phyloP scores from a whole-genome alignment of 148 eudicot genomes.

The Vaccinium macrocarpon region DNA sequence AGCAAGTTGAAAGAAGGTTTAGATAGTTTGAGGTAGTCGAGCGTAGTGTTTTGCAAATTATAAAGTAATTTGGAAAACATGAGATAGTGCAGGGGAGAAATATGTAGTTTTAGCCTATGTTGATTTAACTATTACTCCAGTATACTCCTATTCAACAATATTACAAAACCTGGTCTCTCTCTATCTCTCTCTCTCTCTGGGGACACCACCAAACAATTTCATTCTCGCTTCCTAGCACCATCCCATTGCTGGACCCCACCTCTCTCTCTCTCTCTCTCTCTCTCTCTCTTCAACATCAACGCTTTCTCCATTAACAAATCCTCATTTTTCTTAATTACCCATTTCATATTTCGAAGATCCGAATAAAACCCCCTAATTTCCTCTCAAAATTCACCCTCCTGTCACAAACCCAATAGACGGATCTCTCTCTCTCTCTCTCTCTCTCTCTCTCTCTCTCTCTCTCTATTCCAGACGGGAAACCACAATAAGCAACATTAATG shows the following conservation, averaged over 20 bases:
- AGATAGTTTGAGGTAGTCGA: too few species aligned
- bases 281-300: background rate
- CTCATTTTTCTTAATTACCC: background rate
- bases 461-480: background rate
- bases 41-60: too few species aligned
- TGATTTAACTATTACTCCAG: too few species aligned
- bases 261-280: conserved; percentile 2
- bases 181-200: background rate
- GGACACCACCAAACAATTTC: conserved; percentile 1
- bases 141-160: too few species aligned
- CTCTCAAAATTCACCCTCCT: background rate
- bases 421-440: conserved; percentile 15
- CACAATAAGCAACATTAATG: conserved; percentile 28
- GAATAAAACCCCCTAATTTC: conserved; percentile 1
- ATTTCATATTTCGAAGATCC: conserved; percentile 14
- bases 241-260: background rate
- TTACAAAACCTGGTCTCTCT: background rate
- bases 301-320: background rate
- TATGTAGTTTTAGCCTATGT: background rate
- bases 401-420: background rate
- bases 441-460: conserved; percentile 14
- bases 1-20: too few species aligned
- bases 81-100: background rate
- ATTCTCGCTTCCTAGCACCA: background rate
- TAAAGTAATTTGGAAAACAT: background rate